Evolutionary conservation across 495 filamentous ascomycete species (phyloP).

Genomic region (Penicillium flavigenum): DNA sequence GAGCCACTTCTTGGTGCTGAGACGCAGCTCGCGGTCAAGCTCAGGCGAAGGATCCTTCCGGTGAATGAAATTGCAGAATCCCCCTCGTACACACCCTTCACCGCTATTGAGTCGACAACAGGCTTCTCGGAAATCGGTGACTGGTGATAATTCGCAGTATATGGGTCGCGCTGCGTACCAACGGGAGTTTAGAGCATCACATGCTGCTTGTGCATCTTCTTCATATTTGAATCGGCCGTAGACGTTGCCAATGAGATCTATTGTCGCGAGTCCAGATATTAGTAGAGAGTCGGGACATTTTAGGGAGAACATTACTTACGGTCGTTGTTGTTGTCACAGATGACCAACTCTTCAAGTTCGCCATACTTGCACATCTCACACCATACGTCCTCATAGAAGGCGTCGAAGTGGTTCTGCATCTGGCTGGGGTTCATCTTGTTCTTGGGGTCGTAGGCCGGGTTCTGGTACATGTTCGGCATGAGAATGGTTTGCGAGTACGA

Average conservation of each 20-base stretch:
- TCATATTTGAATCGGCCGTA: constrained; percentile 99
- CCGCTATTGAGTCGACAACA: constrained; percentile 93
- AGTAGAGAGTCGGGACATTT: constrained; percentile 11
- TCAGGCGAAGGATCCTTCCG: constrained; percentile 88
- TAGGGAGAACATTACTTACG: constrained; percentile 54
- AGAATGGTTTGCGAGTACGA: constrained; percentile 97
- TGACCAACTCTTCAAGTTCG: constrained; percentile 84
- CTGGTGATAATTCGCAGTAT: constrained; percentile 95
- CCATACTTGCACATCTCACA: constrained; percentile 98
- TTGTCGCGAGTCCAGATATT: constrained; percentile 13
- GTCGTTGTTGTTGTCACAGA: constrained; percentile 96
- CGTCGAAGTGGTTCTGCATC: constrained; percentile 98
- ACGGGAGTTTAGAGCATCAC: constrained; percentile 87
- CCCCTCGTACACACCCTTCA: constrained; percentile 92
- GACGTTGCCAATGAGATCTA: constrained; percentile 96
- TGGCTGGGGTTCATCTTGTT: constrained; percentile 93
- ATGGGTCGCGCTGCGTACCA: constrained; percentile 98
- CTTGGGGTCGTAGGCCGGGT: constrained; percentile 95
- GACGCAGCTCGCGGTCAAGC: constrained; percentile 81
- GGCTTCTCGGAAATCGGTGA: constrained; percentile 97
- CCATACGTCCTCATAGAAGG: constrained; percentile 99
- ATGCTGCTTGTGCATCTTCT: constrained; percentile 88
- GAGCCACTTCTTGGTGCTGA: constrained; percentile 95
- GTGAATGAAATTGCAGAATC: constrained; percentile 99
- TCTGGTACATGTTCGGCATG: constrained; percentile 98